These are phyloP conservation scores for Penicillium janthinellum DNA, from an alignment of 2,329 filamentous ascomycete species.

Conservation along the genomic window DNA sequence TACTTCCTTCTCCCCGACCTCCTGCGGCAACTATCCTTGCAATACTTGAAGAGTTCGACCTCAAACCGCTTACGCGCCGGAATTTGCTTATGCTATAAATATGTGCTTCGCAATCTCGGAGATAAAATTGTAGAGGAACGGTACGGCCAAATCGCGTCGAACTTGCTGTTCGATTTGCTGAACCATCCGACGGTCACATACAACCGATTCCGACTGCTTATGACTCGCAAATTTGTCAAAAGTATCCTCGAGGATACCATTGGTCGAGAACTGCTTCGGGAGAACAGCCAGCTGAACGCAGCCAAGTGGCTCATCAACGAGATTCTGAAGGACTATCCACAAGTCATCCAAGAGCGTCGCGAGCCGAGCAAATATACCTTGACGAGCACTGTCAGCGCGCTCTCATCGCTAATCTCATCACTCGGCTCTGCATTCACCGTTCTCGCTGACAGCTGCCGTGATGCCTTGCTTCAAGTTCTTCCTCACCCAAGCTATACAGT, in stretches of 20 bases:
- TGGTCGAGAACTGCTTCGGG: constrained; percentile 78
- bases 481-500: constrained; percentile 97
- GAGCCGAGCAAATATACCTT: constrained; percentile 88
- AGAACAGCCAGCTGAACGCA: constrained; percentile 83
- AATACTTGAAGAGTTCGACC: constrained; percentile 77
- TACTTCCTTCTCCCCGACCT: constrained; percentile 76
- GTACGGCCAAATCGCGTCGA: constrained; percentile 78
- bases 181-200: constrained; percentile 73
- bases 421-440: constrained; percentile 79
- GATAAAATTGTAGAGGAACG: constrained; percentile 80
- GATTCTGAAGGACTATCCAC: constrained; percentile 90
- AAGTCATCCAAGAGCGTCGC: constrained; percentile 79
- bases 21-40: constrained; percentile 73
- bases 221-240: constrained; percentile 80
- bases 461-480: constrained; percentile 83
- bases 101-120: constrained; percentile 74
- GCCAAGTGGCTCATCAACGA: constrained; percentile 82
- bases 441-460: constrained; percentile 80
- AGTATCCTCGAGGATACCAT: constrained; percentile 82
- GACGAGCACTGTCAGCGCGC: constrained; percentile 74
- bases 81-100: constrained; percentile 83
- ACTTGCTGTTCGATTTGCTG: constrained; percentile 77
- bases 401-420: constrained; percentile 75
- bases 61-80: constrained; percentile 80
- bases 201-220: constrained; percentile 84